A percentile compares a stretch with the other conserved stretches of the same genome.
Evolutionary conservation across 192 early-diverging fungal genomes (phyloP).

Genomic region (Coemansia sp.): DNA sequence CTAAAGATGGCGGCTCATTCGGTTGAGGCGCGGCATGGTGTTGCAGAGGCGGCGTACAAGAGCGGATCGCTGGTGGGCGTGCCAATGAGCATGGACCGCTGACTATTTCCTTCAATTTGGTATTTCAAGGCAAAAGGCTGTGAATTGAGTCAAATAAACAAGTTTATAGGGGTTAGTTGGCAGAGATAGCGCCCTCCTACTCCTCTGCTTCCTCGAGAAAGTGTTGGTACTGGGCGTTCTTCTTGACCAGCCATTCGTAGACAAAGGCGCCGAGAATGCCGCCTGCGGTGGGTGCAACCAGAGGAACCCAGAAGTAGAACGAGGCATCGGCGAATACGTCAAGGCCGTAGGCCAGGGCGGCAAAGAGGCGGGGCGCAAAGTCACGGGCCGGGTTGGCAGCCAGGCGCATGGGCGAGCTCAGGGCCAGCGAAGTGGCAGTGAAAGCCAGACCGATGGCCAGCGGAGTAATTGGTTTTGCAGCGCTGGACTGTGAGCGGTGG

Average conservation of each 20-base stretch:
- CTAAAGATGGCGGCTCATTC: constrained; percentile 31
- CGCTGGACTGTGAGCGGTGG: constrained; percentile 53
- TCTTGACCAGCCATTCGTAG: constrained; percentile 59
- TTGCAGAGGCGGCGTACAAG: constrained; percentile 41
- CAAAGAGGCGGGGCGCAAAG: constrained; percentile 71
- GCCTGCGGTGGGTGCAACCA: constrained; percentile 62
- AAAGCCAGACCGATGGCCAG: constrained; percentile 60
- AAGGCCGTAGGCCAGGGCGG: constrained; percentile 60
- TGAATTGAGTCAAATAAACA: too few species aligned
- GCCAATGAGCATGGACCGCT: constrained; percentile 44
- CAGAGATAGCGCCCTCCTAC: too few species aligned
- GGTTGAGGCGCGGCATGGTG: constrained; percentile 17
- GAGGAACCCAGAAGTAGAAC: constrained; percentile 70
- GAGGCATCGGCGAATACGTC: constrained; percentile 59
- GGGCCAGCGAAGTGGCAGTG: constrained; percentile 52
- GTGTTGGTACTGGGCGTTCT: constrained; percentile 32
- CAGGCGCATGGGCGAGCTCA: constrained; percentile 58
- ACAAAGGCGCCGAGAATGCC: constrained; percentile 56
- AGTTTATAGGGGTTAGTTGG: neutral
- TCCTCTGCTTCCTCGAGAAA: constrained; percentile 37
- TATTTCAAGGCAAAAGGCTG: too few species aligned
- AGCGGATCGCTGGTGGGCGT: constrained; percentile 40
- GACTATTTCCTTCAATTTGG: too few species aligned
- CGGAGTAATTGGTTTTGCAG: constrained; percentile 47
- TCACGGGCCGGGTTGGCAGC: constrained; percentile 74